phyloP scores from a whole-genome alignment of 2,329 filamentous ascomycete species.

The Didymosphaeria variabile region DNA sequence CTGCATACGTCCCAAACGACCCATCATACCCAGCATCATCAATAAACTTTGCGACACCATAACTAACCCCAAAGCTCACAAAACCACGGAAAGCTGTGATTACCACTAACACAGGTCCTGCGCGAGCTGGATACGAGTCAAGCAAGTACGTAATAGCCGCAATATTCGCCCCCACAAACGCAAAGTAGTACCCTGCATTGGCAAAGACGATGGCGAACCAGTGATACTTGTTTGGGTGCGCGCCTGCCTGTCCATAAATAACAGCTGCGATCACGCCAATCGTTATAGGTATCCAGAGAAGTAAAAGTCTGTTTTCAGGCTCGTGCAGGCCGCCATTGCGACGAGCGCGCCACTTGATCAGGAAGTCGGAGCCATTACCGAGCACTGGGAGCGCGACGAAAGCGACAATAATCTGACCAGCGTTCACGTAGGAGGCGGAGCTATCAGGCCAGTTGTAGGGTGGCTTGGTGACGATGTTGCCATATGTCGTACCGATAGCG shows the following conservation, averaged over 20 bases:
- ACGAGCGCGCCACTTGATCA: constrained; percentile 47
- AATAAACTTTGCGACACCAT: constrained; percentile 49
- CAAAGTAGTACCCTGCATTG: constrained; percentile 46
- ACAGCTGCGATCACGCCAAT: constrained; percentile 34
- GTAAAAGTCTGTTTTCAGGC: constrained; percentile 52
- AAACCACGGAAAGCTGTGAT: too few relatives aligned
- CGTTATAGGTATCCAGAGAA: constrained; percentile 51
- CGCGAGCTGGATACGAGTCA: constrained; percentile 55
- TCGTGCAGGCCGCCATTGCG: constrained; percentile 48
- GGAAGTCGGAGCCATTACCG: constrained; percentile 37
- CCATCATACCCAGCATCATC: constrained; percentile 44
- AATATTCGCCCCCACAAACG: constrained; percentile 56
- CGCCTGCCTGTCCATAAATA: constrained; percentile 34
- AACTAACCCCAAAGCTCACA: constrained; percentile 56
- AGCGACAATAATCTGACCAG: constrained; percentile 43
- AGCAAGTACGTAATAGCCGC: constrained; percentile 57
- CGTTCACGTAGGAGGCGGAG: constrained; percentile 29
- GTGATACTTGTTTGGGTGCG: constrained; percentile 46
- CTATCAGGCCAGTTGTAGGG: constrained; percentile 31
- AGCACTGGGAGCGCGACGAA: constrained; percentile 37
- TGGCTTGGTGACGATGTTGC: constrained; percentile 24
- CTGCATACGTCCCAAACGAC: constrained; percentile 42
- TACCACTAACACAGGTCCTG: constrained; percentile 56
- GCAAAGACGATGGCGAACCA: constrained; percentile 48
- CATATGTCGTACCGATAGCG: constrained; percentile 33